A percentile compares a stretch with the other conserved stretches of the same genome.
Evolutionary conservation across 768 basidiomycete genomes (phyloP).

Genomic region (Hirschioporus abietinus): DNA sequence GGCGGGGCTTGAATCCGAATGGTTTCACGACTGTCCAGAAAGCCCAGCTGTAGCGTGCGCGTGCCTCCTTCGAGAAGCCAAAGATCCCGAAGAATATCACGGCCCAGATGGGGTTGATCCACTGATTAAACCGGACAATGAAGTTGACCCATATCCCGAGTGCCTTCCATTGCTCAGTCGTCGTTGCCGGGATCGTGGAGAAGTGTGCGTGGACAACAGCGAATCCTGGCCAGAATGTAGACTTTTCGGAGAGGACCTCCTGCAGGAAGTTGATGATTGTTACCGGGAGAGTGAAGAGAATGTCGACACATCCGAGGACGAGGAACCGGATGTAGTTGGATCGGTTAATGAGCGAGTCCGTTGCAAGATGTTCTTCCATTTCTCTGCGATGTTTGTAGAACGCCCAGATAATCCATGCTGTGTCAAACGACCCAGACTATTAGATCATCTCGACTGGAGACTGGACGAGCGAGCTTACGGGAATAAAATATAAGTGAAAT

Average conservation of each 20-base stretch:
- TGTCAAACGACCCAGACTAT: background rate
- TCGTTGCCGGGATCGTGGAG: background rate
- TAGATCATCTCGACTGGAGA: background rate
- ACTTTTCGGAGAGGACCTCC: background rate
- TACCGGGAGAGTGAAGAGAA: background rate
- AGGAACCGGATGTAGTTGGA: background rate
- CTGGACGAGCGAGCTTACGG: background rate
- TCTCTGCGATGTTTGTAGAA: background rate
- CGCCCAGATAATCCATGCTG: background rate
- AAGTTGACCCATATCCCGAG: background rate
- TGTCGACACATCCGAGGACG: slow-evolving; percentile 1
- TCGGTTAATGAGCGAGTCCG: background rate
- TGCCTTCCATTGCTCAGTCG: background rate
- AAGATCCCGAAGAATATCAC: background rate
- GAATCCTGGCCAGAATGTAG: background rate
- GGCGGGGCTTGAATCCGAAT: background rate
- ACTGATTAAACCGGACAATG: background rate
- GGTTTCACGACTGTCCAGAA: background rate
- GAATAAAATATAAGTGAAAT: background rate
- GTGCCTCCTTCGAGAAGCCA: background rate
- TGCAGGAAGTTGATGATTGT: background rate
- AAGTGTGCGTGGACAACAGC: background rate
- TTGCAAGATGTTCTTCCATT: background rate
- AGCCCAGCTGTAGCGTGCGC: background rate
- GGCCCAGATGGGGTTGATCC: background rate